Evolutionary conservation across 192 early-diverging fungal species (phyloP).

Genomic region (Podila epicladia): DNA sequence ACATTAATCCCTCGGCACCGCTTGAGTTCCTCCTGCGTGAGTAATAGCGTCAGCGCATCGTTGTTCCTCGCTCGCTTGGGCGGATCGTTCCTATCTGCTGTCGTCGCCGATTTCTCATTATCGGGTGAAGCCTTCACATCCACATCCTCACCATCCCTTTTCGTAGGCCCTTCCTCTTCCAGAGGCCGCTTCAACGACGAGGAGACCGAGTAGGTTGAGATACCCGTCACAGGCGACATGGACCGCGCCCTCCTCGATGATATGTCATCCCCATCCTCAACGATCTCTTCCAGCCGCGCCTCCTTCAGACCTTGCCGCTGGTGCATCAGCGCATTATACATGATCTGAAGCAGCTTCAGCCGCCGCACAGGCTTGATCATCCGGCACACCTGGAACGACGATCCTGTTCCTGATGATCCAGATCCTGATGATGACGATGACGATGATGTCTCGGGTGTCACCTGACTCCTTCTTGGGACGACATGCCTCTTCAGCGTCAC

Average conservation of each 20-base stretch:
- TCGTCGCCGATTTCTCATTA: background rate
- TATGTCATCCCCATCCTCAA: background rate
- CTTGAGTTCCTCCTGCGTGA: conserved; percentile 25
- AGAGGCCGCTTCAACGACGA: background rate
- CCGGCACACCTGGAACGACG: conserved; percentile 33
- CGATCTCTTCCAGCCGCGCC: background rate
- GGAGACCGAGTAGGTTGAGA: background rate
- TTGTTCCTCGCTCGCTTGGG: conserved; percentile 42
- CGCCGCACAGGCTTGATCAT: conserved; percentile 51
- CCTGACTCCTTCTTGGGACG: background rate
- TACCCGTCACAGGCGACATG: background rate
- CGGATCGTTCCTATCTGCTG: background rate
- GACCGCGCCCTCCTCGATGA: background rate
- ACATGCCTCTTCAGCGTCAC: conserved; percentile 1
- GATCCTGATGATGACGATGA: background rate
- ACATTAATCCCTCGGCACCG: conserved; percentile 35
- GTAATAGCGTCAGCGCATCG: conserved; percentile 32
- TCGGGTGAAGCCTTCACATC: no score
- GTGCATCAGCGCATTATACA: conserved; percentile 34
- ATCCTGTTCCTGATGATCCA: no score
- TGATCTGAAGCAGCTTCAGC: conserved; percentile 43
- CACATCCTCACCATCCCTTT: background rate
- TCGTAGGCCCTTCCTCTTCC: background rate
- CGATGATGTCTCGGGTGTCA: background rate
- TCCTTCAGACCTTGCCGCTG: conserved; percentile 8